Percentiles rank a stretch among this genome's conserved stretches.
phyloP scores from a whole-genome alignment of 2,329 filamentous ascomycete genomes.

The Fusarium algeriense region DNA sequence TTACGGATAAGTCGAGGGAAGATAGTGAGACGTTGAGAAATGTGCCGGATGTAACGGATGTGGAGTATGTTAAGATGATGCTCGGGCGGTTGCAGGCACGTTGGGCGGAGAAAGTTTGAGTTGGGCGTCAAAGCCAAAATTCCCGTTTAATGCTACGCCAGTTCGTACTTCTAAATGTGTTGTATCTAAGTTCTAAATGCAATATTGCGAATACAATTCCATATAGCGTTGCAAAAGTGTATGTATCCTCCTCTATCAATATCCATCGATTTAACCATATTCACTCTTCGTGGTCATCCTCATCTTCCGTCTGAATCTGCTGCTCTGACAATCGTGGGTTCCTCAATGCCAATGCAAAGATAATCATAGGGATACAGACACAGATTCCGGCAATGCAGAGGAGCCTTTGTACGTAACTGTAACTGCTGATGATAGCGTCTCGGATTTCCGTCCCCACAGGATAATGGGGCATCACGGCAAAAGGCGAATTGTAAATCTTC shows the following conservation, averaged over 20 bases:
- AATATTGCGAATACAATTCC: background rate
- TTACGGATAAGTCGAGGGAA: slow-evolving; percentile 32
- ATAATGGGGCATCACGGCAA: slow-evolving; percentile 50
- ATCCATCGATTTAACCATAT: background rate
- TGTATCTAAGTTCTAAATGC: slow-evolving; percentile 4
- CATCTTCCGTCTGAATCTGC: slow-evolving; percentile 42
- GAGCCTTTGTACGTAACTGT: slow-evolving; percentile 59
- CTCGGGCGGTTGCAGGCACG: slow-evolving; percentile 11
- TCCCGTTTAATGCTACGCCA: background rate
- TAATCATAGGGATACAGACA: slow-evolving; percentile 61
- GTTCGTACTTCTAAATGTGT: background rate
- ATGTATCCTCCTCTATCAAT: background rate
- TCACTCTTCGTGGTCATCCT: background rate
- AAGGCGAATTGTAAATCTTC: slow-evolving; percentile 55
- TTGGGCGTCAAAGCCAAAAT: background rate
- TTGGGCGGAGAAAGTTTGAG: background rate
- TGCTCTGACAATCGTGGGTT: slow-evolving; percentile 60
- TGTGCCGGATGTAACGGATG: slow-evolving; percentile 34
- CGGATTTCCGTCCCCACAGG: slow-evolving; percentile 60
- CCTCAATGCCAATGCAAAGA: slow-evolving; percentile 56
- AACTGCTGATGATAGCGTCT: slow-evolving; percentile 58
- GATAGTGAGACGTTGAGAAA: slow-evolving; percentile 35
- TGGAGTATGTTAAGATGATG: slow-evolving; percentile 31
- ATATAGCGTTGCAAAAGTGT: rapidly evolving
- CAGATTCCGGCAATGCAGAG: slow-evolving; percentile 61